Evolutionary conservation across 176 grass and related monocot species (phyloP).

Genomic region (Cenchrus americanus): DNA sequence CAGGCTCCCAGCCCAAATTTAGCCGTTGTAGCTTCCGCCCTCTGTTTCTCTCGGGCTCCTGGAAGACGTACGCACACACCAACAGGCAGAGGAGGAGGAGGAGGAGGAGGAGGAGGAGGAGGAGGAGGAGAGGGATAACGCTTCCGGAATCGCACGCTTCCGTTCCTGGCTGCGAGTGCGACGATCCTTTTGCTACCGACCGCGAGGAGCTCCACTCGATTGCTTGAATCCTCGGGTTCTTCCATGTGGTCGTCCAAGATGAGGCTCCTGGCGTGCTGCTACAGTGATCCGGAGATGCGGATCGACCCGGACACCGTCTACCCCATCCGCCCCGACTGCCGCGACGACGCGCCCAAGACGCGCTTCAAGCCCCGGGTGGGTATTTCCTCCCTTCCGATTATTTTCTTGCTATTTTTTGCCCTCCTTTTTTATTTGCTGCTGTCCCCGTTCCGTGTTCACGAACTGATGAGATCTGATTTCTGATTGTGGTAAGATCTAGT

Average conservation of each 20-base stretch:
- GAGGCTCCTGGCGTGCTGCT: conserved; percentile 74
- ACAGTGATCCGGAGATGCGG: conserved; percentile 66
- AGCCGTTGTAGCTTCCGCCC: conserved; percentile 60
- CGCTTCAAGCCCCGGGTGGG: conserved; percentile 86
- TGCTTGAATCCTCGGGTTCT: conserved; percentile 25
- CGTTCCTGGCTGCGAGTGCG: neutral
- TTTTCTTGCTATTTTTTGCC: neutral
- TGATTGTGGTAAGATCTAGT: conserved; percentile 31
- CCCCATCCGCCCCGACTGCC: conserved; percentile 72
- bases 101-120: conserved; percentile 9
- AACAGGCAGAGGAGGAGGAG: neutral
- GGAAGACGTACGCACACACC: neutral
- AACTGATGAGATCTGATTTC: conserved; percentile 31
- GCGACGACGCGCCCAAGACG: conserved; percentile 61
- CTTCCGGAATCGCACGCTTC: conserved; percentile 21
- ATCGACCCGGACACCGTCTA: conserved; percentile 84
- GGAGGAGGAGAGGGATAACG: conserved; percentile 5
- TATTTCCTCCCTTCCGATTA: neutral
- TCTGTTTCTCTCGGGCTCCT: neutral
- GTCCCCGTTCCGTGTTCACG: neutral
- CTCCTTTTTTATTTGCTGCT: neutral
- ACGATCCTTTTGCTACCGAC: conserved; percentile 14
- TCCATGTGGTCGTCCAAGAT: conserved; percentile 28
- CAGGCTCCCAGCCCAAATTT: conserved; percentile 51
- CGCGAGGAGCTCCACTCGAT: neutral